Percentiles rank a stretch among this genome's conserved stretches.
phyloP scores from a whole-genome alignment of 495 filamentous ascomycete genomes.

The Glutinoglossum americanum region DNA sequence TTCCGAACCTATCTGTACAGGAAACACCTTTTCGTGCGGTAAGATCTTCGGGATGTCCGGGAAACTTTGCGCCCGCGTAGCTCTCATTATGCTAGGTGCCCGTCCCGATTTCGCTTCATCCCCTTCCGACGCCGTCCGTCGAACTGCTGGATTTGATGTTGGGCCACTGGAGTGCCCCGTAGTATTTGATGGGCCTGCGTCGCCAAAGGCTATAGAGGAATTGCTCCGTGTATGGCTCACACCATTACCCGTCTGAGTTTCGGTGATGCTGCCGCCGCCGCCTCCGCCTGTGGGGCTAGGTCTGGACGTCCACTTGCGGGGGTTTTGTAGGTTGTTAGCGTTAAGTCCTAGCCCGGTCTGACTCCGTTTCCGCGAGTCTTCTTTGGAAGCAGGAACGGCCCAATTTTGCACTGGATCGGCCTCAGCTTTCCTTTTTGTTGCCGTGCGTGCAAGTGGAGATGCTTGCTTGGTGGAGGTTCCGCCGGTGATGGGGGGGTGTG shows the following conservation, averaged over 20 bases:
- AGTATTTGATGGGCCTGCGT: neutral
- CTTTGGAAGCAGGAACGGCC: neutral
- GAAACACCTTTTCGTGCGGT: slow-evolving; percentile 52
- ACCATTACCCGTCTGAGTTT: neutral
- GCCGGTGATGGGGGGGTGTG: neutral
- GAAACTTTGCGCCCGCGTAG: neutral
- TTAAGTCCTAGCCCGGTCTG: neutral
- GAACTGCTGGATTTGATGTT: neutral
- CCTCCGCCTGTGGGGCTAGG: neutral
- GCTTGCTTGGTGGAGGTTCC: neutral
- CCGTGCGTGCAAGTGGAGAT: neutral
- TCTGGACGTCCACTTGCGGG: neutral
- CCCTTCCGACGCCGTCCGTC: neutral
- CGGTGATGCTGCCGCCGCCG: neutral
- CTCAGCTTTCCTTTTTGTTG: neutral
- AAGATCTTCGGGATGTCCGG: slow-evolving; percentile 10
- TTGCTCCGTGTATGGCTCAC: neutral
- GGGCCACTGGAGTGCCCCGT: neutral
- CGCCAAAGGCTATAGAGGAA: neutral
- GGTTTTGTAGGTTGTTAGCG: neutral
- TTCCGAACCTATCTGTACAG: slow-evolving; percentile 84
- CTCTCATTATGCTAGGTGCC: neutral
- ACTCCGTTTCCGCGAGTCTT: neutral
- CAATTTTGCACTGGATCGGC: neutral
- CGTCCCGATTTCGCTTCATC: neutral